A percentile compares a stretch with the other conserved stretches of the same genome.
Evolutionary conservation across 768 basidiomycete genomes (phyloP).

Genomic region (Psilocybe subaeruginosa): DNA sequence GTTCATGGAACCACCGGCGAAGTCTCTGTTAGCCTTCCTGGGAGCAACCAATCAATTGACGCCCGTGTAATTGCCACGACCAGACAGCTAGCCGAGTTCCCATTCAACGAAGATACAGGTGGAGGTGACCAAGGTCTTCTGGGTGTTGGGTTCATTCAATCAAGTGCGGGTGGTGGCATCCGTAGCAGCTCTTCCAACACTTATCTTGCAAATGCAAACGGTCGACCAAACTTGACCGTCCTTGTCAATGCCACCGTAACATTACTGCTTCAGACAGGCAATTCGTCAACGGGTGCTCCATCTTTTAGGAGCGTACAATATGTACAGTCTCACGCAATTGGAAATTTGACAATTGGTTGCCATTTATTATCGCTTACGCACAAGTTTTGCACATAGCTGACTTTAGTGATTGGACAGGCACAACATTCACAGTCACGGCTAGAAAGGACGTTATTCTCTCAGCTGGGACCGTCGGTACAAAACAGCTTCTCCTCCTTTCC

Average conservation of each 20-base stretch:
- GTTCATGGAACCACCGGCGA: constrained; percentile 37
- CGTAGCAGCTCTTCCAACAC: constrained; percentile 40
- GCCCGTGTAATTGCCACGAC: constrained; percentile 37
- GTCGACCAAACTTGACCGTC: constrained; percentile 38
- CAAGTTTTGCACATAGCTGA: background rate
- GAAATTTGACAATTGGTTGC: constrained; percentile 1
- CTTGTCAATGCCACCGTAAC: constrained; percentile 35
- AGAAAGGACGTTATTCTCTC: constrained; percentile 25
- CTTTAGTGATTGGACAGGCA: background rate
- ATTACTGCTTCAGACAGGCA: constrained; percentile 24
- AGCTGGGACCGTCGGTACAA: constrained; percentile 23
- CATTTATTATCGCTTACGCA: background rate
- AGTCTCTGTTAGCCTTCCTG: constrained; percentile 34
- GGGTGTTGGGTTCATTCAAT: constrained; percentile 38
- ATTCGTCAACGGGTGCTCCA: constrained; percentile 13
- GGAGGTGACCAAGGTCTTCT: constrained; percentile 30
- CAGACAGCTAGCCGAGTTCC: constrained; percentile 34
- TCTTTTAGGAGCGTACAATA: constrained; percentile 28
- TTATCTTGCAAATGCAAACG: constrained; percentile 31
- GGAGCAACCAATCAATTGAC: constrained; percentile 32
- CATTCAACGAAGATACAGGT: constrained; percentile 37
- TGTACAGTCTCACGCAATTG: background rate
- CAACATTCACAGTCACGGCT: constrained; percentile 18
- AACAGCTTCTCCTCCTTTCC: constrained; percentile 25
- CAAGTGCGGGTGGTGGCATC: constrained; percentile 32